Evolutionary conservation across 2,329 filamentous ascomycete genomes (phyloP).

Genomic region (Colletotrichum sublineola): DNA sequence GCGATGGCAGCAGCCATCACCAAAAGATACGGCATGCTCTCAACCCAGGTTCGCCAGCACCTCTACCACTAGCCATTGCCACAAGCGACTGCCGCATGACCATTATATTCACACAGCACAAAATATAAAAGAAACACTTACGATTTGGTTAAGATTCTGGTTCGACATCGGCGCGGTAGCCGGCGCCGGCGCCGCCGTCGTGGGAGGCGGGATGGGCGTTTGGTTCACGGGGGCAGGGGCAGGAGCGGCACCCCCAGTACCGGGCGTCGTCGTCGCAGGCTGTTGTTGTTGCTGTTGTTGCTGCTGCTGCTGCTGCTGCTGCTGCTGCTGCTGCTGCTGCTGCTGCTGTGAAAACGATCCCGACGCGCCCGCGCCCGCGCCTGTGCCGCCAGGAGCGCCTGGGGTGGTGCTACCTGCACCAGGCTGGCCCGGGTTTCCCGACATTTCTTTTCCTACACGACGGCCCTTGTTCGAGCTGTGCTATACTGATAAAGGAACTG

Average conservation of each 20-base stretch:
- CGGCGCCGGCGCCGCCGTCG: slow-evolving; percentile 44
- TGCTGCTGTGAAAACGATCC: slow-evolving; percentile 34
- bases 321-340: not conserved
- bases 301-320: too few species aligned
- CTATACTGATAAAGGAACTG: not conserved
- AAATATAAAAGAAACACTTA: slow-evolving; percentile 63
- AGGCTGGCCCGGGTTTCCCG: slow-evolving; percentile 33
- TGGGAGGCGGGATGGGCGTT: slow-evolving; percentile 43
- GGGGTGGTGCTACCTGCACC: slow-evolving; percentile 24
- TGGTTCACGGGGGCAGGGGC: slow-evolving; percentile 48
- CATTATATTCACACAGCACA: not conserved
- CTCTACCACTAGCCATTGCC: not conserved
- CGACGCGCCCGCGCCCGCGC: slow-evolving; percentile 22
- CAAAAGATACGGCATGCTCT: not conserved
- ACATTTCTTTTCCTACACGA: slow-evolving; percentile 20
- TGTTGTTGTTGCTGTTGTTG: slow-evolving; percentile 28
- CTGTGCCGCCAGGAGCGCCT: slow-evolving; percentile 15
- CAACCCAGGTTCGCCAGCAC: not conserved
- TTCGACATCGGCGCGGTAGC: slow-evolving; percentile 72
- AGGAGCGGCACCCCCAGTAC: slow-evolving; percentile 46
- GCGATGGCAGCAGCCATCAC: not conserved
- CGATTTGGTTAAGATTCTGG: slow-evolving; percentile 95
- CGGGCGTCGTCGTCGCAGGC: slow-evolving; percentile 29
- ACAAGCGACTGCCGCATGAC: not conserved
- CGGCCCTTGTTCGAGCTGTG: not conserved